Percentiles rank a stretch among this genome's conserved stretches.
phyloP scores from a whole-genome alignment of 208 protist genomes.

The Trypanosoma cruzi region DNA sequence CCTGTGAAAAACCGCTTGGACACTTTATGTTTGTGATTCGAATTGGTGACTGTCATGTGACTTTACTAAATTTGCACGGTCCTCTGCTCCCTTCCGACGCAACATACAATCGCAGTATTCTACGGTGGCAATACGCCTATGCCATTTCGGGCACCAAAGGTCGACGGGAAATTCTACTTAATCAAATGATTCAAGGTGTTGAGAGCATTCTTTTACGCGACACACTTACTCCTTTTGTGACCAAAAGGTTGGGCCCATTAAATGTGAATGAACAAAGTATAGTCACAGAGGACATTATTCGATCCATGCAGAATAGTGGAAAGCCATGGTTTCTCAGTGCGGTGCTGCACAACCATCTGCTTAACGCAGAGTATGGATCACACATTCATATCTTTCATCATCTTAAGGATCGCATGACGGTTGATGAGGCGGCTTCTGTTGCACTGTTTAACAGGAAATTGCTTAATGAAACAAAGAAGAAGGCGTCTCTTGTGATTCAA shows the following conservation, averaged over 20 bases:
- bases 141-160: conserved; percentile 67
- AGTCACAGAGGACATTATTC: conserved; percentile 68
- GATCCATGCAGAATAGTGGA: conserved; percentile 61
- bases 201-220: conserved; percentile 73
- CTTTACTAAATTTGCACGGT: conserved; percentile 74
- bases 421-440: conserved; percentile 72
- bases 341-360: conserved; percentile 72
- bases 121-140: conserved; percentile 89
- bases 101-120: conserved; percentile 80
- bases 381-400: conserved; percentile 78
- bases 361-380: conserved; percentile 84
- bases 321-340: conserved; percentile 74
- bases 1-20: conserved; percentile 50
- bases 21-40: conserved; percentile 87
- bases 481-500: conserved; percentile 78
- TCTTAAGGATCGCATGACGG: conserved; percentile 49
- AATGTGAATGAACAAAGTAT: conserved; percentile 44
- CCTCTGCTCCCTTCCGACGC: conserved; percentile 71
- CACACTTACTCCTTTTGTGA: conserved; percentile 73
- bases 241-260: conserved; percentile 62
- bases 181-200: conserved; percentile 81
- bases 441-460: conserved; percentile 71
- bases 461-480: conserved; percentile 57
- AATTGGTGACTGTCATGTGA: conserved; percentile 85
- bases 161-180: conserved; percentile 69